These are phyloP conservation scores for Zelopaecilomyces penicillatus DNA, from an alignment of 2,329 filamentous ascomycete genomes.

Conservation along the genomic window DNA sequence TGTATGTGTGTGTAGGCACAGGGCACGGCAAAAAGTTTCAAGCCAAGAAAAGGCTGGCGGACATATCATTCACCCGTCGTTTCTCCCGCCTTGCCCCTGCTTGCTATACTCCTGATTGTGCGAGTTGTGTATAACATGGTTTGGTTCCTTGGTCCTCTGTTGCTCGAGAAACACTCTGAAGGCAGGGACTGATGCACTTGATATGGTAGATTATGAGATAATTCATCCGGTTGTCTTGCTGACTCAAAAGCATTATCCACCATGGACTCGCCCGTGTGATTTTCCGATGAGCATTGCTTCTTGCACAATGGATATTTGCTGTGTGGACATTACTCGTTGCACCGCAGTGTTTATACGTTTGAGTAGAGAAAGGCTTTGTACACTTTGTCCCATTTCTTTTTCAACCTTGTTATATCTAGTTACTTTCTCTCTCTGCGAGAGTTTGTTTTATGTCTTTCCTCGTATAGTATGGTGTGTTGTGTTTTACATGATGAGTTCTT, in stretches of 20 bases:
- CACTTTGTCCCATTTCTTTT: too few relatives aligned
- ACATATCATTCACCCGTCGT: not conserved
- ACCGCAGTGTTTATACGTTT: too few relatives aligned
- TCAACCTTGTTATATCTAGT: too few relatives aligned
- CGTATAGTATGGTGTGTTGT: too few relatives aligned
- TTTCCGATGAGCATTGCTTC: not conserved
- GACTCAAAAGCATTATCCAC: not conserved
- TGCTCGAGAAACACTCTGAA: constrained; percentile 3
- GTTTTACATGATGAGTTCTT: too few relatives aligned
- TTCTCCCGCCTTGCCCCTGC: not conserved
- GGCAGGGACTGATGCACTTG: constrained; percentile 4
- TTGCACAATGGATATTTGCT: not conserved
- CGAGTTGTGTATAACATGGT: constrained; percentile 9
- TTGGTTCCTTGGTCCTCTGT: constrained; percentile 4
- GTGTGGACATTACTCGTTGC: not conserved
- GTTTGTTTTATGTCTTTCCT: too few relatives aligned
- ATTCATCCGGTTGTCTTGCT: not conserved
- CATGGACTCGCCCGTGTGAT: not conserved
- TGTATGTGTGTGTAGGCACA: constrained; percentile 4
- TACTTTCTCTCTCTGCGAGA: too few relatives aligned
- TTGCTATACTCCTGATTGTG: not conserved
- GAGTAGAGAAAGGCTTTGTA: too few relatives aligned
- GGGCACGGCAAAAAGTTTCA: constrained; percentile 1
- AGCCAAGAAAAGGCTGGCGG: not conserved
- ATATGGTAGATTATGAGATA: constrained; percentile 5